phyloP scores from a whole-genome alignment of 2,329 filamentous ascomycete genomes.

The Arthroderma uncinatum region DNA sequence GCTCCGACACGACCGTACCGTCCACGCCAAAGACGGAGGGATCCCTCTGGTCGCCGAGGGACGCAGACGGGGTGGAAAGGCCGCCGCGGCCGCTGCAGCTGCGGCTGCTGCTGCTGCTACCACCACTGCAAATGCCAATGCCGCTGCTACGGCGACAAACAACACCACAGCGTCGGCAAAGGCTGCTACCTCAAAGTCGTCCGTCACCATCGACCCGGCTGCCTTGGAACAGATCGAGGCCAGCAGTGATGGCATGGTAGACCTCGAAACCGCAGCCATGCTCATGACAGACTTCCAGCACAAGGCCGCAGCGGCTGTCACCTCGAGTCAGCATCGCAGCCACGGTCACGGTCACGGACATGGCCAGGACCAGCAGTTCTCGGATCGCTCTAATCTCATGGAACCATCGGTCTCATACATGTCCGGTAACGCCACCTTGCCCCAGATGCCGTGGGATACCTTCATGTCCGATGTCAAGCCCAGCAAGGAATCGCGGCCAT shows the following conservation, averaged over 20 bases:
- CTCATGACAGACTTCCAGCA: slow-evolving; percentile 96
- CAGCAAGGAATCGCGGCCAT: slow-evolving; percentile 50
- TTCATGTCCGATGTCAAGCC: slow-evolving; percentile 70
- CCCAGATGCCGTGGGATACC: slow-evolving; percentile 83
- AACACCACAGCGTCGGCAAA: slow-evolving; percentile 16
- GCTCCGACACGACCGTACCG: slow-evolving; percentile 91
- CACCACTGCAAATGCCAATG: slow-evolving; percentile 2
- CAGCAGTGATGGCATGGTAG: slow-evolving; percentile 80
- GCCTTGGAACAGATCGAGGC: slow-evolving; percentile 61
- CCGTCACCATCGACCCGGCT: slow-evolving; percentile 70
- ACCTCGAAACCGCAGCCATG: slow-evolving; percentile 96
- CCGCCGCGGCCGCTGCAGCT: slow-evolving; percentile 32
- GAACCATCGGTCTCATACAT: slow-evolving; percentile 68
- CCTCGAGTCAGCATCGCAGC: slow-evolving; percentile 41
- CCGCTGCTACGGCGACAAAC: slow-evolving; percentile 8
- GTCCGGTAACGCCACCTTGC: slow-evolving; percentile 66
- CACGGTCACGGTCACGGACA: slow-evolving; percentile 26
- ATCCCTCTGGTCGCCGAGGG: slow-evolving; percentile 87
- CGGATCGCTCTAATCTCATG: slow-evolving; percentile 59
- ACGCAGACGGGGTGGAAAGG: slow-evolving; percentile 51
- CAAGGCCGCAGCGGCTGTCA: slow-evolving; percentile 68
- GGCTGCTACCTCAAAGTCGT: slow-evolving; percentile 59
- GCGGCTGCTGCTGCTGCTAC: slow-evolving; percentile 22
- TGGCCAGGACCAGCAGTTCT: slow-evolving; percentile 41
- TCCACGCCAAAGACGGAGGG: slow-evolving; percentile 96